These are phyloP conservation scores for Macrophomina pseudophaseolina DNA, from an alignment of 2,329 filamentous ascomycete species.

Conservation along the genomic window DNA sequence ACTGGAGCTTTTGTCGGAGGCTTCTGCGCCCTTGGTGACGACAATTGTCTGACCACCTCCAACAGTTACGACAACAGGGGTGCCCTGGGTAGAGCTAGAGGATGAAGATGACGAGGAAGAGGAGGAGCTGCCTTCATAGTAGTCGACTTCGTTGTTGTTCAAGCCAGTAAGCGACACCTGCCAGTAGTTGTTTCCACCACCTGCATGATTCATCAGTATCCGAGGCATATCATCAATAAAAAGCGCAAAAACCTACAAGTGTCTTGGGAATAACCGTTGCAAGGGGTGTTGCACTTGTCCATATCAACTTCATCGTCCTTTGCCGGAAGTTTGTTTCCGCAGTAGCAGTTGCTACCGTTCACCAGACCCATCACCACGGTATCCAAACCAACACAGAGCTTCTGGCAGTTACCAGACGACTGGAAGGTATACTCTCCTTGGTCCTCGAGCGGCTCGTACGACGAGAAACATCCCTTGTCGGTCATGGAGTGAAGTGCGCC, in stretches of 20 bases:
- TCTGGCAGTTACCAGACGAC: constrained; percentile 61
- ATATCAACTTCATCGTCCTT: constrained; percentile 58
- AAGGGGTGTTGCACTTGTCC: constrained; percentile 67
- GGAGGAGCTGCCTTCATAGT: constrained; percentile 36
- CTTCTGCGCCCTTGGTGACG: constrained; percentile 46
- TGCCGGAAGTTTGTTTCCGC: constrained; percentile 72
- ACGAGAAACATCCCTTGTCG: constrained; percentile 59
- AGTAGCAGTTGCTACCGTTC: constrained; percentile 70
- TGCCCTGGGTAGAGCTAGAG: constrained; percentile 18
- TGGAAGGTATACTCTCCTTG: constrained; percentile 59
- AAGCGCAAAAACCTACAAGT: constrained; percentile 64
- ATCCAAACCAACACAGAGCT: constrained; percentile 52
- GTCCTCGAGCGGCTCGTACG: constrained; percentile 52
- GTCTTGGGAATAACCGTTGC: constrained; percentile 65
- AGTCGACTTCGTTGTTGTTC: constrained; percentile 44
- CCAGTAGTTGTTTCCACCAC: constrained; percentile 61
- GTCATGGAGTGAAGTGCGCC: constrained; percentile 36
- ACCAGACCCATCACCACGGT: constrained; percentile 68
- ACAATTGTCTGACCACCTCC: constrained; percentile 41
- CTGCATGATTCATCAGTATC: constrained; percentile 45
- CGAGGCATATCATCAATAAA: constrained; percentile 33
- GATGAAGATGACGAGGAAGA: constrained; percentile 30
- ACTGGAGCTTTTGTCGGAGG: constrained; percentile 46
- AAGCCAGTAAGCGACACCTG: constrained; percentile 59
- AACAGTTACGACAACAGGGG: constrained; percentile 37